These are phyloP conservation scores for Aspergillus nanangensis DNA, from an alignment of 495 filamentous ascomycete genomes.

Conservation along the genomic window DNA sequence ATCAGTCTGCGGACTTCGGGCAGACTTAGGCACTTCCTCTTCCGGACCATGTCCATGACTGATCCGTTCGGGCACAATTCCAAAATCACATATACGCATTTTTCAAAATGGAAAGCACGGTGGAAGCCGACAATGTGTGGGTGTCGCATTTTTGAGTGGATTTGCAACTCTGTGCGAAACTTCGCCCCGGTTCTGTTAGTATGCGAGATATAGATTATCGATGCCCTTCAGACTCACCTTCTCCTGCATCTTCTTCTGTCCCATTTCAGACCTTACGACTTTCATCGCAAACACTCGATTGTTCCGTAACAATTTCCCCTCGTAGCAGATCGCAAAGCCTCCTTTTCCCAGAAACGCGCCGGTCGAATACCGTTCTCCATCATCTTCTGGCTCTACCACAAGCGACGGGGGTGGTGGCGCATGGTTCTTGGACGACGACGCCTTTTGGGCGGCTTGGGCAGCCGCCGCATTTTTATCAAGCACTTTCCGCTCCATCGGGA, in stretches of 20 bases:
- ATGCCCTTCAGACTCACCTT: slow-evolving; percentile 57
- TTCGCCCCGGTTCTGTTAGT: slow-evolving; percentile 25
- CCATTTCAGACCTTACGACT: slow-evolving; percentile 87
- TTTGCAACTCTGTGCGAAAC: slow-evolving; percentile 97
- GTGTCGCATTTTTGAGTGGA: slow-evolving; percentile 95
- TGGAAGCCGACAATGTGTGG: slow-evolving; percentile 92
- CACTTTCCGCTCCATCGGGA: slow-evolving; percentile 40
- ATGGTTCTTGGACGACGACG: slow-evolving; percentile 50
- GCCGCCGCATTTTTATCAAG: slow-evolving; percentile 52
- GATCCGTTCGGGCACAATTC: slow-evolving; percentile 95
- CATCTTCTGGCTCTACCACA: slow-evolving; percentile 69
- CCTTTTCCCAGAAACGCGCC: slow-evolving; percentile 87
- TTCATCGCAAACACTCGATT: slow-evolving; percentile 76
- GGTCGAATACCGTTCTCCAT: slow-evolving; percentile 74
- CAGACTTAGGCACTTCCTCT: slow-evolving; percentile 77
- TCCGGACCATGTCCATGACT: slow-evolving; percentile 97
- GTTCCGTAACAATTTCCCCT: slow-evolving; percentile 62
- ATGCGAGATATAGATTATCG: slow-evolving; percentile 16
- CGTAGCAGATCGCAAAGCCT: slow-evolving; percentile 89
- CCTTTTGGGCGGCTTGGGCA: slow-evolving; percentile 36
- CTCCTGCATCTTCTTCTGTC: slow-evolving; percentile 74
- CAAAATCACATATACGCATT: slow-evolving; percentile 87
- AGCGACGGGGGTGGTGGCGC: slow-evolving; percentile 72
- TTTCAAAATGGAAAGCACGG: slow-evolving; percentile 85
- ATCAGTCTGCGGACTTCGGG: slow-evolving; percentile 89